phyloP scores from a whole-genome alignment of 441 rosid genomes.

The Geranium incanum region DNA sequence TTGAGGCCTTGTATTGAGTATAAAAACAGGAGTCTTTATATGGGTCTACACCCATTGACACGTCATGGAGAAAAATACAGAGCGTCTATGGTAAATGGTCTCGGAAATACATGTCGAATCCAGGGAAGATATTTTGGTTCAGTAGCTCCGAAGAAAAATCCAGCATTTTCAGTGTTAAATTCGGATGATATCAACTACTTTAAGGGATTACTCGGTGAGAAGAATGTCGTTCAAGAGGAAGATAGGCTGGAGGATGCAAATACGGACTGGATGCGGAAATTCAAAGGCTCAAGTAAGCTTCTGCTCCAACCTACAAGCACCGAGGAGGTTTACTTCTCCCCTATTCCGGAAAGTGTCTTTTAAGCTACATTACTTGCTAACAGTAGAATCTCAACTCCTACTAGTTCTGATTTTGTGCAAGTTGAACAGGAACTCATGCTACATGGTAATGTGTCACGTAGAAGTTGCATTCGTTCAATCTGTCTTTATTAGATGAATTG shows the following conservation, averaged over 20 bases:
- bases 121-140: conserved; percentile 43
- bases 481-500: not conserved
- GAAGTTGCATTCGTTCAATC: not conserved
- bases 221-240: conserved; percentile 67
- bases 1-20: conserved; percentile 8
- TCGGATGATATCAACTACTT: conserved; percentile 56
- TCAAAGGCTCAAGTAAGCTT: conserved; percentile 71
- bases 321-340: conserved; percentile 44
- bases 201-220: conserved; percentile 58
- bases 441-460: not conserved
- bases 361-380: not conserved
- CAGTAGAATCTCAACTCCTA: not conserved
- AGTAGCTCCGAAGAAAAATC: conserved; percentile 41
- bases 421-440: not conserved
- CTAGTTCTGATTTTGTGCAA: not conserved
- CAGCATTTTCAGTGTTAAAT: conserved; percentile 55
- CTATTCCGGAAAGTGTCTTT: not conserved
- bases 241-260: conserved; percentile 58
- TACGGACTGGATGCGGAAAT: conserved; percentile 86
- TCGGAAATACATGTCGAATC: conserved; percentile 17
- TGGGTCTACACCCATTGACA: conserved; percentile 9
- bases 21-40: conserved; percentile 18
- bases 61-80: conserved; percentile 1
- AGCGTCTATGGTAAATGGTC: not conserved
- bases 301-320: conserved; percentile 67